Evolutionary conservation across 164 flowering plant species (phyloP), one percentile per base, ranked within the genome.

Genomic region (Liriodendron chinense): DNA sequence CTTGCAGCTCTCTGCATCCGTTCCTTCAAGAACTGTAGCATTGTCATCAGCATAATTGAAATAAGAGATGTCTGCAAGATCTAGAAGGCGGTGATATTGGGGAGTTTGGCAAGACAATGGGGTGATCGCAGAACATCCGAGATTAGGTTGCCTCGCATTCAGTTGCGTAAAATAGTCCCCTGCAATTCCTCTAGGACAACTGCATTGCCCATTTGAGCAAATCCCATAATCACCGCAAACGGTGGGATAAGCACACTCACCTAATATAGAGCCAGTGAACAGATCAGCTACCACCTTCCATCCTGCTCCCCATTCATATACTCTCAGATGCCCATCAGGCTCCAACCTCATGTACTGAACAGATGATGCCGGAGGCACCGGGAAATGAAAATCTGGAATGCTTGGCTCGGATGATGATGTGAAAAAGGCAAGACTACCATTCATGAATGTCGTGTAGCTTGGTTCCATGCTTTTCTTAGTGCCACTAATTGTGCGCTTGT

Each of bases 311-410:
- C 82, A 82, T 23, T 79, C 77, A 65, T 72, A 84, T 4, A 82
- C 73, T 64, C 74, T 56, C 50, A 84, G 70, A 80, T 84, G 85
- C 75, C 87, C 83, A 65, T 84, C 81, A 18, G 79, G 23, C 16
- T 61, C 82, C 21, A 84, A 57, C 70, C 61, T 84, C 81, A 84
- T 62, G 70, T 70, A 78, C n/a, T 82, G 83, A 0, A 77, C 72
- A 34, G 77, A 77, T 1, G 78, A 49, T 16, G 74, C 76, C 16
- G 0, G 66, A 47, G 75, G 72, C 20, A 16, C 23, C 20, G 47
- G 73, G 22, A 1, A 24, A 10, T 14, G 1, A 1, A 1, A 0
- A 2, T 48, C 62, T 12, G 61, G 14, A n/a, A 1, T 0, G 34
- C 61, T 49, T 1, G 76, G 24, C 47, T 75, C 73, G 5, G 72